Conservation (phyloP, 2,329 filamentous ascomycete species). For the Emergomyces pasteurianus region DNA sequence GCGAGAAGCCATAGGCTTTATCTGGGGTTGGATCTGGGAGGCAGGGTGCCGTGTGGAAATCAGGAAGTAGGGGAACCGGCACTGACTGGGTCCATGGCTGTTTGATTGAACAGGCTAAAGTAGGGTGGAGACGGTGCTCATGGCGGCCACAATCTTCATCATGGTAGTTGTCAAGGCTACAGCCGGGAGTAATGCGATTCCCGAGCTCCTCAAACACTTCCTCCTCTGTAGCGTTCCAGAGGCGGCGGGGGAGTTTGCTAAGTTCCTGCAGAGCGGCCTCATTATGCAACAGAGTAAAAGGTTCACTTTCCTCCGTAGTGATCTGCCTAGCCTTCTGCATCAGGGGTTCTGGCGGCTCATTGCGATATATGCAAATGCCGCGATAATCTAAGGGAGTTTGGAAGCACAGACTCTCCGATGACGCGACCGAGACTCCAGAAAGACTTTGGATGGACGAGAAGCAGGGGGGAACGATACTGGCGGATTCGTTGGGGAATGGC, state of each 20-base stretch:
- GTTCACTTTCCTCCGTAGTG: not conserved
- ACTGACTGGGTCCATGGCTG: not conserved
- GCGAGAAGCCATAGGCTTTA: not conserved
- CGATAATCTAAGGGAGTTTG: conserved; percentile 1
- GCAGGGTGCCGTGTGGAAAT: not conserved
- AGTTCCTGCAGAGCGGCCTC: not conserved
- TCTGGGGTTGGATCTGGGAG: not conserved
- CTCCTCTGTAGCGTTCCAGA: not conserved
- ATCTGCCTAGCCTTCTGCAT: not conserved
- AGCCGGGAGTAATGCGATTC: not conserved
- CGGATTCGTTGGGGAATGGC: not conserved
- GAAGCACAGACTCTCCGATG: not conserved
- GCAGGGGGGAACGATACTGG: not conserved
- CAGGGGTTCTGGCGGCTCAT: not conserved
- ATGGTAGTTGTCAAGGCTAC: not conserved
- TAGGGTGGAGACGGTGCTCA: not conserved
- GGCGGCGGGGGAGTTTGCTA: not conserved
- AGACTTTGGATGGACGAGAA: conserved; percentile 2
- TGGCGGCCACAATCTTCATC: not conserved
- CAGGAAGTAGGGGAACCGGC: not conserved
- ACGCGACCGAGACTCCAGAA: not conserved
- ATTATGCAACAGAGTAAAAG: not conserved
- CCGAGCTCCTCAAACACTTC: not conserved
- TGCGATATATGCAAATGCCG: not conserved
- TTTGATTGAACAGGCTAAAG: not conserved